These are phyloP conservation scores for Ascomycota sp. DNA, from an alignment of 2,329 filamentous ascomycete genomes.

Conservation along the genomic window DNA sequence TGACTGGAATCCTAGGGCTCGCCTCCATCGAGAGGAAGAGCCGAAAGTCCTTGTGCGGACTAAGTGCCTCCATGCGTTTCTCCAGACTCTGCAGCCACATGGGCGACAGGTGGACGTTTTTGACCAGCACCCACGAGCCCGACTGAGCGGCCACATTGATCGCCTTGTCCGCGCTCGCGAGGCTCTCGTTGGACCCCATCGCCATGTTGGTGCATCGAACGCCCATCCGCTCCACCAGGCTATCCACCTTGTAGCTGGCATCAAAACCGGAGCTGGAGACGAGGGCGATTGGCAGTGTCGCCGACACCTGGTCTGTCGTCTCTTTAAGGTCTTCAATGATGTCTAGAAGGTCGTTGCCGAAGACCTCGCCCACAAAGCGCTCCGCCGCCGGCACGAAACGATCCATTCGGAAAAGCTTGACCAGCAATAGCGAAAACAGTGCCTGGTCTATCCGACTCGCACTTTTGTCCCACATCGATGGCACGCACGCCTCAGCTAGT, in stretches of 20 bases:
- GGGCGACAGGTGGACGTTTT: slow-evolving; percentile 93
- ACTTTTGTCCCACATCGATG: slow-evolving; percentile 47
- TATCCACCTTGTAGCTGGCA: slow-evolving; percentile 97
- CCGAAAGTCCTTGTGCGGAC: slow-evolving; percentile 80
- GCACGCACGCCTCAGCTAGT: slow-evolving; percentile 66
- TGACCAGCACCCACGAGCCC: slow-evolving; percentile 91
- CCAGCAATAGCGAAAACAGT: slow-evolving; percentile 64
- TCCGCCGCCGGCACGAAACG: slow-evolving; percentile 86
- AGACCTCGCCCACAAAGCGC: slow-evolving; percentile 71
- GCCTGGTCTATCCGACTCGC: slow-evolving; percentile 51
- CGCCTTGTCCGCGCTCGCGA: slow-evolving; percentile 84
- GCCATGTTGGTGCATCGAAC: slow-evolving; percentile 89
- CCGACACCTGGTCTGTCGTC: slow-evolving; percentile 66
- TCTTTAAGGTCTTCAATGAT: slow-evolving; percentile 68
- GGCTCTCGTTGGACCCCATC: slow-evolving; percentile 93
- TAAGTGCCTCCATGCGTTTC: slow-evolving; percentile 89
- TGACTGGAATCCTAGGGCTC: slow-evolving; percentile 90
- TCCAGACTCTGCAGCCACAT: slow-evolving; percentile 94
- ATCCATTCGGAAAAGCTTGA: slow-evolving; percentile 91
- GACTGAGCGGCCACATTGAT: slow-evolving; percentile 80
- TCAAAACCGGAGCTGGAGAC: slow-evolving; percentile 94
- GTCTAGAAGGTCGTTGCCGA: slow-evolving; percentile 67
- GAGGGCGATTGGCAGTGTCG: slow-evolving; percentile 70
- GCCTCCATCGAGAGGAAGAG: slow-evolving; percentile 97
- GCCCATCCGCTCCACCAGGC: slow-evolving; percentile 64